Base-by-base conservation (phyloP, 768 basidiomycete genomes). In the Gloeostereum incarnatum region DNA sequence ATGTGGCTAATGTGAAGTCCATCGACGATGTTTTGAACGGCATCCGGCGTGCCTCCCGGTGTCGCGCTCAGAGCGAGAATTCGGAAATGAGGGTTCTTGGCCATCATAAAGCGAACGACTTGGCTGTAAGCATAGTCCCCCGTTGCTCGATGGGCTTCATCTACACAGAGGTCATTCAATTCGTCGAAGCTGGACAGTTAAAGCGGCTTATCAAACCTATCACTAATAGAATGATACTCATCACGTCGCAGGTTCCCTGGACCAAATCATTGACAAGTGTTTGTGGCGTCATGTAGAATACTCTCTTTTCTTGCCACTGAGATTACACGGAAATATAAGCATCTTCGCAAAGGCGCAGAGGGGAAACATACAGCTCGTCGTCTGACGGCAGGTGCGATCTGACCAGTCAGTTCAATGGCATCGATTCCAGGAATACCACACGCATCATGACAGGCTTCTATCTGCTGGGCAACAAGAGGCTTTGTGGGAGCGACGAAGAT, bases 211-310 rank as follows among this genome's bases (percentile, higher is more conserved):
- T n/a, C 69, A 31, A 44, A 85, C 94, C 94, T 38, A 98, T 69
- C 19, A 99, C 92, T 8, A 96, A 60, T 26, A 96, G 74, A 20
- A 94, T 68, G 18, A 99, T 82, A 50, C 91, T 83, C 22, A 65
- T 57, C 0, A 79, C 69, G 50, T 98, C 87, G 49, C 90, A 83
- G 20, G 68, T 76, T 27, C 79, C 81, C 1, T 68, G 72, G 5
- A 59, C 60, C 16, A 98, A 63, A 53, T 99, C 96, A 43, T 94
- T 94, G 43, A 85, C 66, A 17, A 98, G 68, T 0, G 94, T 97
- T 54, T 98, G 96, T 0, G 93, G 91, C 0, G 93, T 97, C 79
- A 93, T 91, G 53, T 89, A 97, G 53, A 94, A 91, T 16, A 96
- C 77, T 1, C 90, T 69, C 52, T 88, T 90, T 49, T 81, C 71